phyloP scores from a whole-genome alignment of 306 rosid genomes.

The Ziziphus jujuba region DNA sequence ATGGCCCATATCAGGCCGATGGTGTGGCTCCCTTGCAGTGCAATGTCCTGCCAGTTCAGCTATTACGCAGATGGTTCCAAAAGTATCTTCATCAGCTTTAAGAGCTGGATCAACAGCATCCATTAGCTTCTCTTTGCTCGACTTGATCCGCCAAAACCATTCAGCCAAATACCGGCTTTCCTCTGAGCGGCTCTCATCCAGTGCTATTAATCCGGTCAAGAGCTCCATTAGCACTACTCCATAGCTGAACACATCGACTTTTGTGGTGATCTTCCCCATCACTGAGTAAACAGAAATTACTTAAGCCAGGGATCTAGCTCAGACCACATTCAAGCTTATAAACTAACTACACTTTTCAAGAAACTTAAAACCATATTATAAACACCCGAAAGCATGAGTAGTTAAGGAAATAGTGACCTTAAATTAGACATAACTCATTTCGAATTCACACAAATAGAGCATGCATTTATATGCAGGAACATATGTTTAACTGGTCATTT shows the following conservation, averaged over 20 bases:
- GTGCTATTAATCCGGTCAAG: slow-evolving; percentile 68
- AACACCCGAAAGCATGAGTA: no score
- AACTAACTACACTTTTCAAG: no score
- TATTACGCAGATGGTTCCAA: slow-evolving; percentile 48
- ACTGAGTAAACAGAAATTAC: slow-evolving; percentile 44
- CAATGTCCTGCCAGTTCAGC: slow-evolving; percentile 87
- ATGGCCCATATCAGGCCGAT: slow-evolving; percentile 83
- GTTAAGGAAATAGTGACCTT: no score
- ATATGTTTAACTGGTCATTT: neutral
- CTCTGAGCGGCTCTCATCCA: slow-evolving; percentile 75
- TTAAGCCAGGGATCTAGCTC: slow-evolving; percentile 9
- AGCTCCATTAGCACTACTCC: slow-evolving; percentile 86
- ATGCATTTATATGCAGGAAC: neutral
- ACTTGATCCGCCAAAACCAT: slow-evolving; percentile 77
- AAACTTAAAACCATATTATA: no score
- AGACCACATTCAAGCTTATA: neutral
- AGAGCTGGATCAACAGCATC: slow-evolving; percentile 65
- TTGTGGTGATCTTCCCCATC: slow-evolving; percentile 88
- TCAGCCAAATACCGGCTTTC: slow-evolving; percentile 78
- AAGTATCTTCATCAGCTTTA: slow-evolving; percentile 40
- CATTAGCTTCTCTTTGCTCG: slow-evolving; percentile 54
- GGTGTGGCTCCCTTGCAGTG: slow-evolving; percentile 72
- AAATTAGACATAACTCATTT: no score
- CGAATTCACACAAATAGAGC: no score
- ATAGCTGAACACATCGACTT: slow-evolving; percentile 75